A percentile compares a stretch with the other conserved stretches of the same genome.
phyloP scores from a whole-genome alignment of 1,284 basidiomycete genomes.

The Neonothopanus nambi region DNA sequence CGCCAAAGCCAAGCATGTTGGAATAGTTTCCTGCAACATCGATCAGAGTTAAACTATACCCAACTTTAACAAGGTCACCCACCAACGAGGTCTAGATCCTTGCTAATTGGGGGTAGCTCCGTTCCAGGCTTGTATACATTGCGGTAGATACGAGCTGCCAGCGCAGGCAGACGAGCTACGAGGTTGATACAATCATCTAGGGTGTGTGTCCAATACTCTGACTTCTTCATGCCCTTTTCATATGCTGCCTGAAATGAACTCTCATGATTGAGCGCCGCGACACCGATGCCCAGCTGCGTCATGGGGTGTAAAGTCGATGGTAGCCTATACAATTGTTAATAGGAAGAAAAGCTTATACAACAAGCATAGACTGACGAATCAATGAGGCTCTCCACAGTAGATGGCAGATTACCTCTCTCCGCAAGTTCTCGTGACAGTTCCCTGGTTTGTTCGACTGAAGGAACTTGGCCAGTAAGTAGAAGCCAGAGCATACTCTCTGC shows the following conservation, averaged over 20 bases:
- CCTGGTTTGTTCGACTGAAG: conserved; percentile 68
- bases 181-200: conserved; percentile 88
- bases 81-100: conserved; percentile 78
- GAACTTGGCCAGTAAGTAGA: conserved; percentile 81
- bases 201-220: conserved; percentile 90
- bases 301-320: conserved; percentile 80
- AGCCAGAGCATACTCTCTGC: conserved; percentile 94
- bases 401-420: conserved; percentile 73
- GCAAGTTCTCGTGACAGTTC: conserved; percentile 79
- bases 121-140: conserved; percentile 84
- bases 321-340: conserved; percentile 42
- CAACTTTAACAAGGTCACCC: conserved; percentile 22
- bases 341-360: conserved; percentile 4
- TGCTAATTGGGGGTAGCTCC: conserved; percentile 56
- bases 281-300: conserved; percentile 86
- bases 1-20: conserved; percentile 83
- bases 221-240: conserved; percentile 88
- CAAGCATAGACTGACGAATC: conserved; percentile 62
- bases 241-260: conserved; percentile 87
- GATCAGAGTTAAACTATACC: conserved; percentile 6
- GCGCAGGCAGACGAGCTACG: conserved; percentile 83
- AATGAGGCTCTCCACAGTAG: conserved; percentile 71
- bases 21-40: conserved; percentile 79
- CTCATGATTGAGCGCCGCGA: conserved; percentile 88
- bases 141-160: conserved; percentile 88